Percentiles rank a stretch among this genome's conserved stretches.
Evolutionary conservation across 2,329 filamentous ascomycete genomes (phyloP).

Genomic region (Stachybotrys echinatus): DNA sequence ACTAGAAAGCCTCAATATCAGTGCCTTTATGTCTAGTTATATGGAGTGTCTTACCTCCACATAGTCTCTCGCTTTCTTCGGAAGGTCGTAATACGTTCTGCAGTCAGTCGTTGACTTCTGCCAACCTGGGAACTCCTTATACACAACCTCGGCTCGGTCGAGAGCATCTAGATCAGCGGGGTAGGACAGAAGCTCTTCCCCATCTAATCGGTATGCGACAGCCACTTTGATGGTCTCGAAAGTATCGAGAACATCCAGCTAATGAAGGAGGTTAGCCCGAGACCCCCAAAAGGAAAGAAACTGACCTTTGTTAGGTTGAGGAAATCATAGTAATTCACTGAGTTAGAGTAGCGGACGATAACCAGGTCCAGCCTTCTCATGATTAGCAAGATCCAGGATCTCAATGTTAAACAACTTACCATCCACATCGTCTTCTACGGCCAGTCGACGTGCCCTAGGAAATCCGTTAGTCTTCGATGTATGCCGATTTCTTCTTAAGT

Average conservation of each 20-base stretch:
- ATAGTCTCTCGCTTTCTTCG: constrained; percentile 59
- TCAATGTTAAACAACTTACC: constrained; percentile 22
- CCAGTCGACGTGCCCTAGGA: constrained; percentile 45
- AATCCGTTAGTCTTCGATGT: constrained; percentile 3
- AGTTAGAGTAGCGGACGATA: constrained; percentile 57
- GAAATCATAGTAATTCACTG: constrained; percentile 62
- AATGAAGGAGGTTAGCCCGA: background rate
- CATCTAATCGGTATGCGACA: constrained; percentile 55
- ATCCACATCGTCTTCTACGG: constrained; percentile 54
- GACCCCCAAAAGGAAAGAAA: background rate
- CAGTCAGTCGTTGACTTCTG: constrained; percentile 55
- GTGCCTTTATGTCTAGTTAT: constrained; percentile 7
- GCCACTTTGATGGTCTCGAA: constrained; percentile 73
- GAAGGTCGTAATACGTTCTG: constrained; percentile 57
- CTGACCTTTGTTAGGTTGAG: constrained; percentile 50
- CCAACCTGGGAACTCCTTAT: constrained; percentile 67
- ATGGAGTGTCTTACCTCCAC: constrained; percentile 36
- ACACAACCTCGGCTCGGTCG: constrained; percentile 56
- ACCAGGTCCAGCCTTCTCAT: constrained; percentile 47
- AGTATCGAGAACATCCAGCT: constrained; percentile 54
- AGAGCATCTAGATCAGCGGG: constrained; percentile 57
- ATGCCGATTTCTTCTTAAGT: background rate
- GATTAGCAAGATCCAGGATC: constrained; percentile 2
- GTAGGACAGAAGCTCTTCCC: constrained; percentile 41
- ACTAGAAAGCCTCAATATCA: constrained; percentile 22